A percentile compares a stretch with the other conserved stretches of the same genome.
Conservation (phyloP, 2,329 filamentous ascomycete species). For the Xylaria sp. region DNA sequence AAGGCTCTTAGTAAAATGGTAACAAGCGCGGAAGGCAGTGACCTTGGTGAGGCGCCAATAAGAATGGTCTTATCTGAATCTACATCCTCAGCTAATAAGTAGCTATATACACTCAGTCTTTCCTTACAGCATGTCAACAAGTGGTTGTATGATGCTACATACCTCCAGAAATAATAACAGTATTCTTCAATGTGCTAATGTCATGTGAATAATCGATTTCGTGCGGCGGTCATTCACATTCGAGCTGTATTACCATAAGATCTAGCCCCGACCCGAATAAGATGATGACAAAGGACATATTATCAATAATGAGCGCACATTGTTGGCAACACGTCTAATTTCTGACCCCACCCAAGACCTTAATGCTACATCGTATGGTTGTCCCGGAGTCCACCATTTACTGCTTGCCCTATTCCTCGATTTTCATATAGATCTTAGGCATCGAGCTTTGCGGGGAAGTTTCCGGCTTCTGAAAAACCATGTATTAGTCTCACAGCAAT, state of each 20-base stretch:
- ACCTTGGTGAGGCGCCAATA: background rate
- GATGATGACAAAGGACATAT: conserved; percentile 9
- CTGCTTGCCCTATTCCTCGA: conserved; percentile 19
- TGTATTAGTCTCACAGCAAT: conserved; percentile 42
- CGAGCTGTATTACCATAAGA: background rate
- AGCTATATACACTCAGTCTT: background rate
- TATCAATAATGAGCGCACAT: conserved; percentile 28
- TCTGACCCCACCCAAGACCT: conserved; percentile 41
- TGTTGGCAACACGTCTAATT: conserved; percentile 41
- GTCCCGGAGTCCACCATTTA: conserved; percentile 35
- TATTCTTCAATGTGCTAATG: background rate
- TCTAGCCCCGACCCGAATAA: background rate
- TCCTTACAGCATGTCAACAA: background rate
- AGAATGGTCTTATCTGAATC: background rate
- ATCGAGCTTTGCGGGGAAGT: conserved; percentile 74
- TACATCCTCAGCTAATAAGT: background rate
- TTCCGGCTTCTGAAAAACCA: conserved; percentile 67
- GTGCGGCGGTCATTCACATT: conserved; percentile 10
- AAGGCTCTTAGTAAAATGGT: background rate
- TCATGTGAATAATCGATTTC: background rate
- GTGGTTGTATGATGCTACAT: background rate
- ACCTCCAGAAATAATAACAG: background rate
- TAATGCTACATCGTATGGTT: conserved; percentile 47
- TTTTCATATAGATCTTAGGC: conserved; percentile 54
- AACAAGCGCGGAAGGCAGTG: background rate